Evolutionary conservation across 23 red algal species (phyloP).

Genomic region (Cyanidium caldarium): DNA sequence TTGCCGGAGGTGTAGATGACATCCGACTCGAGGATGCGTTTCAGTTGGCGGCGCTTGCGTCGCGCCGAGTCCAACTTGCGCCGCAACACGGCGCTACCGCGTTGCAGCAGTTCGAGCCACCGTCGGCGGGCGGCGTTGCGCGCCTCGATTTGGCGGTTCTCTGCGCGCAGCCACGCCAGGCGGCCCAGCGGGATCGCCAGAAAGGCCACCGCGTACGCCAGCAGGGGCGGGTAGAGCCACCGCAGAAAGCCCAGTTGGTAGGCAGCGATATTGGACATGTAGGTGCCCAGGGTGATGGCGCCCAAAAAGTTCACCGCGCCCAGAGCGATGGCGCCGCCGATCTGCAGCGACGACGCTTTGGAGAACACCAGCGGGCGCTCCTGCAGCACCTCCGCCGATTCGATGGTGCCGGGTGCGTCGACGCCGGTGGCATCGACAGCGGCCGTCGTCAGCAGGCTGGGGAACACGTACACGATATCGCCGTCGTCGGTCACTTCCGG

Average conservation of each 20-base stretch:
- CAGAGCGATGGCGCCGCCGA: slow-evolving; percentile 14
- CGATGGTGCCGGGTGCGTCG: slow-evolving; percentile 17
- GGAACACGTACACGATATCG: slow-evolving; percentile 95
- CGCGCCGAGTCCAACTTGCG: slow-evolving; percentile 33
- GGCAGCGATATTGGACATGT: slow-evolving; percentile 21
- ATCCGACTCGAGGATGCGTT: slow-evolving; percentile 11
- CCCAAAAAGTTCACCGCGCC: slow-evolving; percentile 54
- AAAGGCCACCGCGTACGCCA: slow-evolving; percentile 57
- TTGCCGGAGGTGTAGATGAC: slow-evolving; percentile 54
- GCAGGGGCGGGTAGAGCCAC: slow-evolving; percentile 38
- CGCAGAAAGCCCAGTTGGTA: slow-evolving; percentile 12
- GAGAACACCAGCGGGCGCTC: slow-evolving; percentile 29
- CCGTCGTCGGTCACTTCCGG: slow-evolving; percentile 83
- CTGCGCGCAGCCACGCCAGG: slow-evolving; percentile 9
- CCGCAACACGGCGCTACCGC: background rate
- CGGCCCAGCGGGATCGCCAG: slow-evolving; percentile 41
- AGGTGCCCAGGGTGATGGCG: slow-evolving; percentile 39
- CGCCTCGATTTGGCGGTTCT: slow-evolving; percentile 23
- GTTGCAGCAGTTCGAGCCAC: background rate
- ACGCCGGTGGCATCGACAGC: background rate
- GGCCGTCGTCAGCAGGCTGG: slow-evolving; percentile 31
- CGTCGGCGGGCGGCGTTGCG: slow-evolving; percentile 17
- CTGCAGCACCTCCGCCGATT: background rate
- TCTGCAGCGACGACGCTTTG: slow-evolving; percentile 20
- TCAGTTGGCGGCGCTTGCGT: slow-evolving; percentile 6